Base-by-base conservation (phyloP, 345 rosid species). In the Heritiera littoralis region DNA sequence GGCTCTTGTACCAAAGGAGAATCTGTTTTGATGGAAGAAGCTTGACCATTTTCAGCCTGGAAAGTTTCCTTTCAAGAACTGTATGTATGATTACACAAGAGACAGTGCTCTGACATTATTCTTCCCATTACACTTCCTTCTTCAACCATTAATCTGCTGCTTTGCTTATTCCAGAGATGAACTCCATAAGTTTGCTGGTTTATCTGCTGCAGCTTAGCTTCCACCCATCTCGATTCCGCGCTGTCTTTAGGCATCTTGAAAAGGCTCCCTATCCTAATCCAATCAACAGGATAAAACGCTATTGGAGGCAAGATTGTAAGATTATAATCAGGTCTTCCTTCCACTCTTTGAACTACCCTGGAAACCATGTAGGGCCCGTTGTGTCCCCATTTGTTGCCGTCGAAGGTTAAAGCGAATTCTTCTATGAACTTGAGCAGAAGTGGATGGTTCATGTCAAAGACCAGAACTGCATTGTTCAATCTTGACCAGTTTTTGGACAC, bases 341-440 rank as follows among this genome's bases (percentile, higher is more conserved):
- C 76, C 9, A 83, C 83, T 83, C 83, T 89, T 68, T 74, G 43
- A 7, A 81, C 89, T 4, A 92, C 92, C 76, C 98, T 87, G 7
- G 90, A 91, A 18, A 93, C 92, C 86, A 95, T 63, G 64, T 92
- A 91, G 0, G 98, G 98, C 0, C 98, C 98, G 43, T 93, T 93
- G 56, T 95, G 88, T 7, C 98, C 98, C 97, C 98, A 95, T 83
- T 80, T 93, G 65, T 84, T 90, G 9, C 95, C 98, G 66, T 93
- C 90, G 66, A 93, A 95, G 23, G 90, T 92, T 7, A 83, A 60
- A 30, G 93, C 92, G 77, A 92, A 92, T 83, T 95, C 98, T 64
- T 89, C 84, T 0, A 95, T 89, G 80, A 95, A 95, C 56, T 81
- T 81, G 66, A 84, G 75, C 5, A 95, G 13, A 67, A 93, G 91